Base-by-base conservation (phyloP, 495 filamentous ascomycete genomes). In the Terfezia boudieri region DNA sequence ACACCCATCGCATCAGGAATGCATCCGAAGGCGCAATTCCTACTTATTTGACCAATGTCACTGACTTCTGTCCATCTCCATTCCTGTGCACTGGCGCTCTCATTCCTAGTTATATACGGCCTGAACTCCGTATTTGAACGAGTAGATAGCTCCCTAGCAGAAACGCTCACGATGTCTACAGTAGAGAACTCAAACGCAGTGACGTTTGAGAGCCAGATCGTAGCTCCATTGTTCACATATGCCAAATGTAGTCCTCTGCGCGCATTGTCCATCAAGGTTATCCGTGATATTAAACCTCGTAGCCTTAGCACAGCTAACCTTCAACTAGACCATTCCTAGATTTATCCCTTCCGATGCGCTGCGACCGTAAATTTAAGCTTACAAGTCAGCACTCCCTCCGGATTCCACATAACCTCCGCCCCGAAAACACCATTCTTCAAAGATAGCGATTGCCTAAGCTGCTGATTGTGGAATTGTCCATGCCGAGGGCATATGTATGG, bases 341-440 rank as follows among this genome's bases (percentile, higher is more conserved):
- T 71, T 71, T 14, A 69, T 58, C 23, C 67, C 36, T 51, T 49
- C 26, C 63, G 53, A 57, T 67, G 69, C n/a, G 74, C 70, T 17
- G 77, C 61, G 48, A 70, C 64, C 14, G 73, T 71, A 35, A 62
- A 59, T 11, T 69, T 68, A 12, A 65, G 50, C 11, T 8, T 51
- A 23, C 12, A 51, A n/a, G 6, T 12, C n/a, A 5, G n/a, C 49
- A 5, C 49, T 26, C 2, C 16, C 11, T 62, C 37, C 2, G 82
- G 83, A 2, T 70, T 74, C 83, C 83, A 88, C 20, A 64, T 76
- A 56, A 83, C 82, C 1, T 67, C 67, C 75, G 83, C 86, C 2
- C 69, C 73, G 52, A 78, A 65, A 36, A 81, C 56, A 6, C 81
- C 83, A 22, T 73, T 69, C 54, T 76, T 74, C 59, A 81, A 77